Base-by-base conservation (phyloP, 2,329 filamentous ascomycete genomes). In the Phyllachora maydis region DNA sequence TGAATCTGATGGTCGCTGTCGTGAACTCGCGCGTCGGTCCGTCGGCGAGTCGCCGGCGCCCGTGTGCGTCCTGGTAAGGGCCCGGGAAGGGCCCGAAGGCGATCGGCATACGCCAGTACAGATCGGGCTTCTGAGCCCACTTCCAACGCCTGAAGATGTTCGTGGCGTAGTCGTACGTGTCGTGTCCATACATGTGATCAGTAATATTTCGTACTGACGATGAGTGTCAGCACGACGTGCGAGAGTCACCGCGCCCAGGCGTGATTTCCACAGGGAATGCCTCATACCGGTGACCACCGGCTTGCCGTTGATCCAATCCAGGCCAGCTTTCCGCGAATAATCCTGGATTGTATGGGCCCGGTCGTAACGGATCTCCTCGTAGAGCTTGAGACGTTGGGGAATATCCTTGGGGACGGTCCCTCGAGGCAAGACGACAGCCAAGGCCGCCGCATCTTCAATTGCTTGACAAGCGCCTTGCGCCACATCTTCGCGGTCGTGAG, bases 371-470 rank as follows among this genome's bases (percentile, higher is more conserved):
- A 62, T 58, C 17, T 57, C 45, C 28, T 73, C 48, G 33, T 73
- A 74, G 0, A 76, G 44, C 25, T 50, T 48, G 6, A 77, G 43
- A 1, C 69, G 52, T 6, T 60, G 56, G 0, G 56, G 43, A 0
- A 76, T 45, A 0, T 66, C 58, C 0, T 47, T 39, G 0, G 37
- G 30, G 0, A 36, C 26, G 0, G 57, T 58, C 0, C 54, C 56
- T 0, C 33, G 30, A 0, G 57, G 54, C 0, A 77, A 45, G 5
- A 77, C 48, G 2, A 59, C 56, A 1, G 52, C 56, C 1, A 78
- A 37, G 0, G 66, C 56, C 0, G 59, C 61, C 0, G 59, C 69
- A 30, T 78, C 72, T 37, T 78, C 71, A 20, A 77, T 73, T 0
- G 72, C 71, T 27, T 63, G 50, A 0, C 47, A 66, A 6, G 58